These are phyloP conservation scores for Epichloe uncinata DNA, from an alignment of 2,329 filamentous ascomycete genomes.

Conservation along the genomic window DNA sequence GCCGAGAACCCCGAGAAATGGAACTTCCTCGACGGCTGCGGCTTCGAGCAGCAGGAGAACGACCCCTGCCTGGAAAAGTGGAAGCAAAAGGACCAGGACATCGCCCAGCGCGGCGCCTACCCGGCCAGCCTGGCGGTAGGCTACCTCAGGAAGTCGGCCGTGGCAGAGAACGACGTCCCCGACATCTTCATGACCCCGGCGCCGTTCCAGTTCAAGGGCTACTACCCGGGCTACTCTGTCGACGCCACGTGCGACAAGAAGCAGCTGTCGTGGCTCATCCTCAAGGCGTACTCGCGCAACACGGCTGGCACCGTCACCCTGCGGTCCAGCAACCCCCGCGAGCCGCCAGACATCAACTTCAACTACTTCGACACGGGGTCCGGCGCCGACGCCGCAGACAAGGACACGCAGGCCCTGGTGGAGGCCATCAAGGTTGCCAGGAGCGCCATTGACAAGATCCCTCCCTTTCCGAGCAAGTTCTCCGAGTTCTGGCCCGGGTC, in stretches of 20 bases:
- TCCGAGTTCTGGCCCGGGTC: constrained; percentile 9
- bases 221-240: not conserved
- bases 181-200: not conserved
- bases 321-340: constrained; percentile 27
- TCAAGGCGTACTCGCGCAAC: not conserved
- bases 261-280: not conserved
- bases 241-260: not conserved
- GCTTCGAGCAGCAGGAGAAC: constrained; percentile 11
- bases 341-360: too few species aligned
- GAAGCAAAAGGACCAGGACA: constrained; percentile 3
- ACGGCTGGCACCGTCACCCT: constrained; percentile 44
- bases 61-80: constrained; percentile 24
- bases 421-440: constrained; percentile 11
- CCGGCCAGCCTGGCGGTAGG: not conserved
- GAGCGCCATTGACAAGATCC: constrained; percentile 41
- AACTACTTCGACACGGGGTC: too few species aligned
- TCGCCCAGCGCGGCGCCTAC: not conserved
- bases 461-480: constrained; percentile 35
- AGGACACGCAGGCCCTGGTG: constrained; percentile 30
- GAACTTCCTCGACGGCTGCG: constrained; percentile 12
- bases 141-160: not conserved
- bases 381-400: constrained; percentile 10
- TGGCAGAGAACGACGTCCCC: not conserved
- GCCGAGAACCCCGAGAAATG: constrained; percentile 7
- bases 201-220: not conserved